Conservation (phyloP, 495 filamentous ascomycete species). For the Hyphodiscus hymeniophilus region DNA sequence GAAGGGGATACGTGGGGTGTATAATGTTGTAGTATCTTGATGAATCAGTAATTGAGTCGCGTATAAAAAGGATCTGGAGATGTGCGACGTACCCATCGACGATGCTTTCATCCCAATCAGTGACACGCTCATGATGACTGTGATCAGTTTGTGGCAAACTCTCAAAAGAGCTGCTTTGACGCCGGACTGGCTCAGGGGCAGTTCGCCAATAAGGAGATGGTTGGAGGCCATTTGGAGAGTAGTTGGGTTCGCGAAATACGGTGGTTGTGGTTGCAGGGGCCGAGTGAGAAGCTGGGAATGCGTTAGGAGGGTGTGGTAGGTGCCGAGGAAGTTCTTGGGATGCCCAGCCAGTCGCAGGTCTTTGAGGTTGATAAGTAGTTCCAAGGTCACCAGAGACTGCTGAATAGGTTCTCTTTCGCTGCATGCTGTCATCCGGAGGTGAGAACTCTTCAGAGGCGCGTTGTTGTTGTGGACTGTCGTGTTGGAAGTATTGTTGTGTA, state of each 20-base stretch:
- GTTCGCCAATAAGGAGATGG: slow-evolving; percentile 27
- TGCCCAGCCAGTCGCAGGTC: slow-evolving; percentile 19
- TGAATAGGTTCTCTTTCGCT: slow-evolving; percentile 46
- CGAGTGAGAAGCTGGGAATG: slow-evolving; percentile 26
- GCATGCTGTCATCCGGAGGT: slow-evolving; percentile 29
- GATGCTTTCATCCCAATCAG: slow-evolving; percentile 35
- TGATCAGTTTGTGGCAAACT: slow-evolving; percentile 20
- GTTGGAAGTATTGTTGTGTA: slow-evolving; percentile 4
- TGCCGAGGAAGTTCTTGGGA: slow-evolving; percentile 7
- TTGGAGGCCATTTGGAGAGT: slow-evolving; percentile 36
- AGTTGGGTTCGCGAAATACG: slow-evolving; percentile 16
- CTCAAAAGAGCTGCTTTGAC: slow-evolving; percentile 27
- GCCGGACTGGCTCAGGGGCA: slow-evolving; percentile 19
- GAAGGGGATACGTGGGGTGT: slow-evolving; percentile 66
- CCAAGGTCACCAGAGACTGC: slow-evolving; percentile 46
- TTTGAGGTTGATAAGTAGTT: slow-evolving; percentile 37
- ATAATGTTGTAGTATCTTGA: slow-evolving; percentile 61
- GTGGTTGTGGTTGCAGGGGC: slow-evolving; percentile 13
- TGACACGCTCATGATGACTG: slow-evolving; percentile 22
- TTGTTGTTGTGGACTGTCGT: slow-evolving; percentile 36
- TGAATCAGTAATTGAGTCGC: slow-evolving; percentile 27
- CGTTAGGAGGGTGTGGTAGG: slow-evolving; percentile 18
- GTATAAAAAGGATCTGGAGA: background rate
- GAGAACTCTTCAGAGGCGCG: slow-evolving; percentile 40
- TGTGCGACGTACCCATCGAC: slow-evolving; percentile 37